phyloP scores from a whole-genome alignment of 176 grass and related monocot genomes.

The Triticum timopheevii region DNA sequence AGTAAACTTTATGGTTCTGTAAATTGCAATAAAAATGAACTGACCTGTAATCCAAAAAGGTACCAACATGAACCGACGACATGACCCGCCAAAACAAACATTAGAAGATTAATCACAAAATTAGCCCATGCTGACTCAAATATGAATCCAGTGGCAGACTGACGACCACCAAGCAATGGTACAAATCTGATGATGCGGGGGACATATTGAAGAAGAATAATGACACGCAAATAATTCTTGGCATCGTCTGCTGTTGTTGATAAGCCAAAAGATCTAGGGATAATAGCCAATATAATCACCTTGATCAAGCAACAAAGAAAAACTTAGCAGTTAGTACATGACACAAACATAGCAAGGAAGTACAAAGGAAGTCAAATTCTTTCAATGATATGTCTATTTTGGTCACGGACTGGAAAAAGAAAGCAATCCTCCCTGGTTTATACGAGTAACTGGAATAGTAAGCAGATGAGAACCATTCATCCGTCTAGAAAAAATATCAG shows the following conservation, averaged over 20 bases:
- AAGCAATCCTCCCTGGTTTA: neutral
- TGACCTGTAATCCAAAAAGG: constrained; percentile 90
- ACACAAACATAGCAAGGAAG: neutral
- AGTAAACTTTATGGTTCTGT: neutral
- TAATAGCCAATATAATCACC: constrained; percentile 94
- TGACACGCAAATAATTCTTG: constrained; percentile 89
- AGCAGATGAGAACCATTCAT: neutral
- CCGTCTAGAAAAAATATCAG: neutral
- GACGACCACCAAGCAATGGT: constrained; percentile 77
- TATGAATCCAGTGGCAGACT: constrained; percentile 90
- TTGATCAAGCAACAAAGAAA: constrained; percentile 40
- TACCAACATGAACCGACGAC: constrained; percentile 99
- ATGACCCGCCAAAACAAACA: constrained; percentile 95
- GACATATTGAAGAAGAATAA: constrained; percentile 91
- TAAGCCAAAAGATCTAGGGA: constrained; percentile 80
- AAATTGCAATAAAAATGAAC: constrained; percentile 8
- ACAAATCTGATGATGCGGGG: constrained; percentile 93
- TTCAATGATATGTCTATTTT: neutral
- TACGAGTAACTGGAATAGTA: neutral
- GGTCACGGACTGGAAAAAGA: neutral
- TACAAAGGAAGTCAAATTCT: neutral
- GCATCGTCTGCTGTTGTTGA: constrained; percentile 76
- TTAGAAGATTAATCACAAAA: constrained; percentile 96
- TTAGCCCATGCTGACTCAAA: constrained; percentile 97
- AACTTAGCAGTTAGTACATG: constrained; percentile 17